phyloP scores from a whole-genome alignment of 495 filamentous ascomycete species.

The Xylaria grammica region DNA sequence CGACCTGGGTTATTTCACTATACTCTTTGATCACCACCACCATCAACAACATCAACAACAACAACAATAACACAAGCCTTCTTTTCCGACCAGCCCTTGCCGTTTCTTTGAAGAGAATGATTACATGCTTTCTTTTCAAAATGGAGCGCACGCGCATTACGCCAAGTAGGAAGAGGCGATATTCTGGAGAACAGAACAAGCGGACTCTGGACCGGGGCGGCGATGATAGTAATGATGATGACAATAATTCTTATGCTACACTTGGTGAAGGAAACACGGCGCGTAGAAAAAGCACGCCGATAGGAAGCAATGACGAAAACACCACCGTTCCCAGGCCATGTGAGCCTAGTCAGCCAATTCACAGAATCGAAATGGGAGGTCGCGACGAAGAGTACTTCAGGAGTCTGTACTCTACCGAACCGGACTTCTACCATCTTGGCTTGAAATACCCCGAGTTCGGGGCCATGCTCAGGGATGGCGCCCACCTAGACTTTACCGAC shows the following conservation, averaged over 20 bases:
- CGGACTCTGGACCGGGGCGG: background rate
- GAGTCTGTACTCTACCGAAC: constrained; percentile 40
- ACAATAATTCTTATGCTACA: too few relatives aligned
- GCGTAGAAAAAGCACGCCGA: background rate
- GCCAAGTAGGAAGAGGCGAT: constrained; percentile 30
- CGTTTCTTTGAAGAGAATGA: background rate
- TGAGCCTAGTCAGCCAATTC: background rate
- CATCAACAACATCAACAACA: too few relatives aligned
- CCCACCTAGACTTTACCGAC: constrained; percentile 80
- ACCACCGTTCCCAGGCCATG: background rate
- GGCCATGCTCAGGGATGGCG: constrained; percentile 58
- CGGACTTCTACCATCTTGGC: constrained; percentile 43
- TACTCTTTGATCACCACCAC: too few relatives aligned
- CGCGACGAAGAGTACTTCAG: constrained; percentile 43
- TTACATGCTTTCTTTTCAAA: background rate
- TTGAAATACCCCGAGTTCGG: constrained; percentile 39
- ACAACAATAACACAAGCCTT: too few relatives aligned
- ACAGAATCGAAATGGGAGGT: background rate
- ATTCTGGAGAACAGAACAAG: constrained; percentile 19
- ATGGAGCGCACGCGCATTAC: constrained; percentile 1
- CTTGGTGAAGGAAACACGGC: background rate
- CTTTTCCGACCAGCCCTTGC: background rate
- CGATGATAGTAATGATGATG: background rate
- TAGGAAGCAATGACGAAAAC: background rate
- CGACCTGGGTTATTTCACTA: too few relatives aligned